Evolutionary conservation across 345 rosid genomes (phyloP), one percentile per base, ranked within the genome.

Genomic region (Salix brachista): DNA sequence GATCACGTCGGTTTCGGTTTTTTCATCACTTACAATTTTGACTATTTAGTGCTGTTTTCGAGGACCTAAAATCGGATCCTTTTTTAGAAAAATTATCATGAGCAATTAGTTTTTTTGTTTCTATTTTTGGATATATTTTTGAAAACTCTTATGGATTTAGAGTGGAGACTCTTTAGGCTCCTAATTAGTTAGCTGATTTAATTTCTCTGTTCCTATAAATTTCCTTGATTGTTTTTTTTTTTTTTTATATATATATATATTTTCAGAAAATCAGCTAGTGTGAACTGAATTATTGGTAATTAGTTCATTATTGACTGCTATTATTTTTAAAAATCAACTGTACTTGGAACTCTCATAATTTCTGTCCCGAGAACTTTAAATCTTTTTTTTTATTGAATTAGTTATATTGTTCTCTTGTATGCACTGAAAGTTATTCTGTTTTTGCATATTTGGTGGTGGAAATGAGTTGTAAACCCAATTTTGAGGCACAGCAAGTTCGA

Each of bases 11-110:
- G 79, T 46, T 79, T 72, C 28, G 64, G 64, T n/a, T 58, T 10
- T 52, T 30, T 25, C 10, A 25, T 77, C 65, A 58, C 67, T 65
- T 62, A 36, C 69, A 17, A 32, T 71, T 77, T 82, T 67, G 71
- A 77, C 83, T 72, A 72, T n/a, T 52, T 44, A 5, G 69, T 76
- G 36, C 80, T 79, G 72, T 67, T 71, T 71, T 79, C 61, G 21
- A 37, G 83, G 90, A 88, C 50, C 50, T 79, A 70, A 68, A 78
- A 81, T 88, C 88, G 98, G 97, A 92, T 90, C 90, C 81, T 42
- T 54, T 5, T 54, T 19, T 54, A 2, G 21, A 8, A 19, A 19
- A 21, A 6, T 8, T 54, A 7, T 80, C 64, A 81, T 80, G 83
- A 79, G 84, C 67, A 48, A 68, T 76, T 56, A 65, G 4, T 80